Percentiles rank a stretch among this genome's conserved stretches.
Conservation (phyloP, 2,329 filamentous ascomycete genomes). For the Paradendryphiella salina region DNA sequence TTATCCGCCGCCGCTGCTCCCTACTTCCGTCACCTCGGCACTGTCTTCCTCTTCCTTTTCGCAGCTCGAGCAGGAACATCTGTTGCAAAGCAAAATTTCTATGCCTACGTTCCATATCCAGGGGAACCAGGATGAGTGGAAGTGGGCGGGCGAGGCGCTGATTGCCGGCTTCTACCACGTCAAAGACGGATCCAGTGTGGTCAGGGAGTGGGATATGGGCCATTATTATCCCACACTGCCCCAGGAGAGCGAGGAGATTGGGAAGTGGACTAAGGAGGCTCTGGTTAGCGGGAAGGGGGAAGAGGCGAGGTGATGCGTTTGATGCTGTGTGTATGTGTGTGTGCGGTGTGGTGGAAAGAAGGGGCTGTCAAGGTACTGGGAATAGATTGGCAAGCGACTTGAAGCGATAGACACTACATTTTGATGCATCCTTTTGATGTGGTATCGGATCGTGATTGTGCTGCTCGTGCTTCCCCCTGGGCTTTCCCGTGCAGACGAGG, state of each 20-base stretch:
- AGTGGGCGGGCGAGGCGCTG: slow-evolving; percentile 38
- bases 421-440: too few species aligned
- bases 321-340: neutral
- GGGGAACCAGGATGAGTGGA: slow-evolving; percentile 43
- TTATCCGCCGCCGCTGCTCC: slow-evolving; percentile 39
- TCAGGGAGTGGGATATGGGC: slow-evolving; percentile 38
- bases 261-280: slow-evolving; percentile 29
- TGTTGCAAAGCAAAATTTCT: slow-evolving; percentile 25
- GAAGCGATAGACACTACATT: too few species aligned
- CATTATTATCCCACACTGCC: slow-evolving; percentile 43
- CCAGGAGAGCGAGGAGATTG: slow-evolving; percentile 39
- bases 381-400: too few species aligned
- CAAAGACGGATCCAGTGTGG: slow-evolving; percentile 28
- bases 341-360: too few species aligned
- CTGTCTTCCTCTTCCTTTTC: slow-evolving; percentile 20
- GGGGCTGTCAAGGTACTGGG: too few species aligned
- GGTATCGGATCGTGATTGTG: too few species aligned
- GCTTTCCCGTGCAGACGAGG: too few species aligned
- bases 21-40: slow-evolving; percentile 10
- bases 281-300: neutral
- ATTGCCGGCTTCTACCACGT: slow-evolving; percentile 35
- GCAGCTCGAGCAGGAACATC: slow-evolving; percentile 12
- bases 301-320: neutral
- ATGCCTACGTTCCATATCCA: slow-evolving; percentile 40
- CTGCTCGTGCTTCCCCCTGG: too few species aligned